Evolutionary conservation across 2,329 filamentous ascomycete species (phyloP), one percentile per base, ranked within the genome.

Genomic region (Hymenoscyphus repandus): DNA sequence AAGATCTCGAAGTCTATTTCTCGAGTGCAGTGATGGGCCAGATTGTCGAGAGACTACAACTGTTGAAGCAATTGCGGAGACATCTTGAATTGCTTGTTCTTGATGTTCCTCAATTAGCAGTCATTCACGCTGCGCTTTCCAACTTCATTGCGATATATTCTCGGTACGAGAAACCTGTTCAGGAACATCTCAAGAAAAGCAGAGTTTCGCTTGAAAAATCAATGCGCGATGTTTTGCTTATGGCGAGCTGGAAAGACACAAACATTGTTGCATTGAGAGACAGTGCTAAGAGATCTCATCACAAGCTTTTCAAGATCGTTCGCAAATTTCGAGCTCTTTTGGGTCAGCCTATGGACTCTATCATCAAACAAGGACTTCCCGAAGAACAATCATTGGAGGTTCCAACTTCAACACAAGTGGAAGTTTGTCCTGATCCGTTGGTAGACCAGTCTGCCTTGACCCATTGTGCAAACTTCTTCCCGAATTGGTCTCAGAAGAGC

Each of bases 181-280:
- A 76, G 11, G 84, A 89, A 54, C 71, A 76, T 1, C 77, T 96
- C 33, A 71, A 72, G 17, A 80, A 80, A 40, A 87, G 85, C n/a
- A 82, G 90, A 49, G 72, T 76, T 6, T 75, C 78, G 0, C 76
- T 97, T n/a, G 92, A 97, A 67, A 96, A 90, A 69, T 83, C 90
- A 51, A 89, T 97, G 78, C 92, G 87, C 66, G 88, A 97, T 60
- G 84, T 96, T n/a, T 79, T 99, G 13, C 82, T 95, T 47, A 74
- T 99, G 61, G 90, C 91, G 6, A 96, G 90, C 68, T 99, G 95
- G 95, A 96, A 95, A 67, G 93, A 99, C 61, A 96, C 89, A 18
- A 99, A 97, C 63, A 95, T 99, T 55, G 85, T 86, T 43, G 88
- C 90, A 1, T 73, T 99, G 13, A 82, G 85, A 58, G 90, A 96